These are phyloP conservation scores for Avicennia marina DNA, from an alignment of 257 asterid species.

Conservation along the genomic window DNA sequence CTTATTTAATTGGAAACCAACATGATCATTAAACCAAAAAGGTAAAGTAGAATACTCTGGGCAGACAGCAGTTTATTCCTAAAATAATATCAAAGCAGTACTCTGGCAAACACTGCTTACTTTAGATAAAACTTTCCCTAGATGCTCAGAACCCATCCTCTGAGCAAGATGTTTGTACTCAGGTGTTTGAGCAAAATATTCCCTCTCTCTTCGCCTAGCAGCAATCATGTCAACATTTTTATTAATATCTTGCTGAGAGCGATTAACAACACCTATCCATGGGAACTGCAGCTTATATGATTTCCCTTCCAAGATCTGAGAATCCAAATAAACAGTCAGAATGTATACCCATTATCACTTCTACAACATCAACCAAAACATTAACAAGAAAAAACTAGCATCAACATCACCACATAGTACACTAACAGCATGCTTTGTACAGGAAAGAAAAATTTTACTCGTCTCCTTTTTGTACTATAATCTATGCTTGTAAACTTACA, in stretches of 20 bases:
- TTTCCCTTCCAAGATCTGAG: slow-evolving; percentile 89
- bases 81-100: too few relatives aligned
- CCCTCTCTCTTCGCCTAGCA: slow-evolving; percentile 89
- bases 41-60: neutral
- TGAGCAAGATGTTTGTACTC: slow-evolving; percentile 84
- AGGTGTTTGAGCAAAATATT: slow-evolving; percentile 86
- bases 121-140: slow-evolving; percentile 89
- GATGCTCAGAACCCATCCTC: slow-evolving; percentile 97
- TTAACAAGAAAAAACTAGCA: neutral
- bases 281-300: slow-evolving; percentile 89
- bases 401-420: too few relatives aligned
- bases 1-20: slow-evolving; percentile 4
- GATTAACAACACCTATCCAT: slow-evolving; percentile 97
- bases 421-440: neutral
- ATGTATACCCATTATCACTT: too few relatives aligned
- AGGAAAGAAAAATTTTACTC: too few relatives aligned
- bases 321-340: slow-evolving; percentile 21
- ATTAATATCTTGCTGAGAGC: slow-evolving; percentile 94
- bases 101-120: slow-evolving; percentile 36
- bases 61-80: too few relatives aligned
- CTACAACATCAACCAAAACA: too few relatives aligned
- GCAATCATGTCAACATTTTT: slow-evolving; percentile 96
- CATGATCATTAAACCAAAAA: neutral
- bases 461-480: slow-evolving; percentile 6
- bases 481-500: slow-evolving; percentile 39